Conservation (phyloP, 768 basidiomycete species). For the Guyanaporus albipodus region DNA sequence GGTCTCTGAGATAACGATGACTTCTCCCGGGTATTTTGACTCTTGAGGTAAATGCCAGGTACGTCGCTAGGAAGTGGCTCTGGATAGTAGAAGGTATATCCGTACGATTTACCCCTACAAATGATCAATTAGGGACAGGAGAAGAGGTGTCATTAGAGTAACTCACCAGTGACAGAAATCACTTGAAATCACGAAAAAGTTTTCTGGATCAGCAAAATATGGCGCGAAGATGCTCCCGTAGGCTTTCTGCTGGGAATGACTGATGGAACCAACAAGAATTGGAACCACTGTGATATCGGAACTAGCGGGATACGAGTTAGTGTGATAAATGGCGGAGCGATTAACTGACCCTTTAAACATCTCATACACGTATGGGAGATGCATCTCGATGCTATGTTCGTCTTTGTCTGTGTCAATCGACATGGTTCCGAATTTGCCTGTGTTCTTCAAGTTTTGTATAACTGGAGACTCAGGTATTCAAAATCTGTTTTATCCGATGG, state of each 20-base stretch:
- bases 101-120: constrained; percentile 76
- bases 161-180: constrained; percentile 97
- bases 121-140: constrained; percentile 1
- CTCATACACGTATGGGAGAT: constrained; percentile 86
- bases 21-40: constrained; percentile 36
- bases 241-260: constrained; percentile 49
- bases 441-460: constrained; percentile 12
- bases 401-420: constrained; percentile 70
- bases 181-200: constrained; percentile 86
- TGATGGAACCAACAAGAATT: constrained; percentile 81
- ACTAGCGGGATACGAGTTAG: constrained; percentile 34
- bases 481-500: background rate
- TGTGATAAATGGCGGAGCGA: background rate
- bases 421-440: constrained; percentile 62
- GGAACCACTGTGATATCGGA: constrained; percentile 81
- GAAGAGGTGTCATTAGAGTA: background rate
- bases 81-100: constrained; percentile 85
- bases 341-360: constrained; percentile 68
- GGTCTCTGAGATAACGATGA: constrained; percentile 45
- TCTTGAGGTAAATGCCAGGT: constrained; percentile 49
- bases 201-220: constrained; percentile 73
- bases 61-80: constrained; percentile 46
- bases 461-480: constrained; percentile 14
- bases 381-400: constrained; percentile 98
- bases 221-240: constrained; percentile 76